Evolutionary conservation across 1,139 yeast species (phyloP).

Genomic region (Suhomyces terraborum): DNA sequence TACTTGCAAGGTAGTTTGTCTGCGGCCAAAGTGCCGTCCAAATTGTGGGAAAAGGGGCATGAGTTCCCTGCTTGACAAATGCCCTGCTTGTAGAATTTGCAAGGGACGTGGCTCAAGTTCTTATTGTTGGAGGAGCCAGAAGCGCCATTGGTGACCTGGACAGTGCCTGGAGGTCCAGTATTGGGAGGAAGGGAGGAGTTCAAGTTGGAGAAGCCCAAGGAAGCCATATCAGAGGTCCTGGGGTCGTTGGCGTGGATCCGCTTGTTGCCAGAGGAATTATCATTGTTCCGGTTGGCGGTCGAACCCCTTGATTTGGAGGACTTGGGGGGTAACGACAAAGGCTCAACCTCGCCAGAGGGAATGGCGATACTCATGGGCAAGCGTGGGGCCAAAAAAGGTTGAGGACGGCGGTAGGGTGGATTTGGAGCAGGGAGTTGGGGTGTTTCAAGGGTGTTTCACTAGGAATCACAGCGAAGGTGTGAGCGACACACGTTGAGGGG

Average conservation of each 20-base stretch:
- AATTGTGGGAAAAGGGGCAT: constrained; percentile 88
- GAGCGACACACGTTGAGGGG: too few relatives aligned
- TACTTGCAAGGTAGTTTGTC: constrained; percentile 87
- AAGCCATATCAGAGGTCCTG: constrained; percentile 5
- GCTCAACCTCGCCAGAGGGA: constrained; percentile 3
- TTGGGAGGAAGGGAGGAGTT: constrained; percentile 33
- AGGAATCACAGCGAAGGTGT: too few relatives aligned
- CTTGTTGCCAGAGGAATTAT: constrained; percentile 5
- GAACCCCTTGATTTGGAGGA: constrained; percentile 5
- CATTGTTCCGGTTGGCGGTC: not conserved
- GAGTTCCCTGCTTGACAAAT: constrained; percentile 90
- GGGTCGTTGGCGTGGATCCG: constrained; percentile 8
- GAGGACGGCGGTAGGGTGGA: not conserved
- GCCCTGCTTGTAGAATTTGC: constrained; percentile 89
- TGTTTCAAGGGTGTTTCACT: not conserved
- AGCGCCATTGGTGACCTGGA: constrained; percentile 18
- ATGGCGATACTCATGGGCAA: constrained; percentile 9
- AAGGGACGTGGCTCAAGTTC: constrained; percentile 87
- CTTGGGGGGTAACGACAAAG: constrained; percentile 5
- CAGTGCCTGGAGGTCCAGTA: constrained; percentile 46
- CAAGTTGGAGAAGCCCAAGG: constrained; percentile 7
- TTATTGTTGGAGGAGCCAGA: constrained; percentile 24
- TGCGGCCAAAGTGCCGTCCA: constrained; percentile 55
- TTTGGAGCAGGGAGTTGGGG: not conserved
- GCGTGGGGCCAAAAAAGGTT: not conserved